Evolutionary conservation across 148 eudicot species (phyloP).

Genomic region (Arctostaphylos glauca): DNA sequence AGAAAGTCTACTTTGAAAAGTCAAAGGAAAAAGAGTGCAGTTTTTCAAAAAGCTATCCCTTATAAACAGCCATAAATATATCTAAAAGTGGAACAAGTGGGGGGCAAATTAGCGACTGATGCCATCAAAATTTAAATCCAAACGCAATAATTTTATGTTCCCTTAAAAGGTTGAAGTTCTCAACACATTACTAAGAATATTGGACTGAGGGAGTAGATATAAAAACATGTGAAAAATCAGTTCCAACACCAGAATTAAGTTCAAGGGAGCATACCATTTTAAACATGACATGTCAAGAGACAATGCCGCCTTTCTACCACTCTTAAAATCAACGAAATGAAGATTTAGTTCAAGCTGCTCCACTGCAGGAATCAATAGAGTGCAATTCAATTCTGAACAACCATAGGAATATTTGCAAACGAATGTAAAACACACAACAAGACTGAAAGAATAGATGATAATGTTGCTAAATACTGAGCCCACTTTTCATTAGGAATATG

Average conservation of each 20-base stretch:
- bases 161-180: not conserved
- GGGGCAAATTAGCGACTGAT: not conserved
- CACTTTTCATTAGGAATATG: not conserved
- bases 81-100: not conserved
- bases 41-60: not conserved
- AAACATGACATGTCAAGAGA: constrained; percentile 67
- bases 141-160: not conserved
- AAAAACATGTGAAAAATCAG: not conserved
- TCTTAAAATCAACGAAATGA: constrained; percentile 48
- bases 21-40: not conserved
- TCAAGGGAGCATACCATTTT: constrained; percentile 45
- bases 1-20: not conserved
- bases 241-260: not conserved
- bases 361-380: constrained; percentile 43
- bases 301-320: constrained; percentile 49
- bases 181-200: not conserved
- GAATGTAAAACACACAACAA: not conserved
- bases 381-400: not conserved
- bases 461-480: not conserved
- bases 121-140: not conserved
- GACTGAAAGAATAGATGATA: not conserved
- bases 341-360: constrained; percentile 66
- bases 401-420: not conserved
- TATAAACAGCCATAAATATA: not conserved
- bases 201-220: not conserved